Evolutionary conservation across 768 basidiomycete genomes (phyloP), one percentile per base, ranked within the genome.

Genomic region (Leccinum longicurvipes): DNA sequence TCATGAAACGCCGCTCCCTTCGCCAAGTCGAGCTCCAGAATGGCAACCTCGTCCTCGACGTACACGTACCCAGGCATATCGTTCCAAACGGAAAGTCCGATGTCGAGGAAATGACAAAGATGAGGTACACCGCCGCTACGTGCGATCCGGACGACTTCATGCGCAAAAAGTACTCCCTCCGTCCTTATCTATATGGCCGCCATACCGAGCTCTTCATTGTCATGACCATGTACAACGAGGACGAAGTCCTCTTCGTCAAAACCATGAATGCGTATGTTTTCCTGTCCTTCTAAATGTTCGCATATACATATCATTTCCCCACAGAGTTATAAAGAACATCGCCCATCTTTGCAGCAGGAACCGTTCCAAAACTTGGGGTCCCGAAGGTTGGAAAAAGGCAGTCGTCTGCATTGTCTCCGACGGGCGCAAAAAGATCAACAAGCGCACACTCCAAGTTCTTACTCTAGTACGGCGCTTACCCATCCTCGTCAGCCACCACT

Each of bases 141-240:
- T 92, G 91, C 65, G 92, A 93, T 70, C 92, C 91, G 6, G 91
- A 94, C 66, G 85, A 92, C 47, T 94, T 93, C 72, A 85, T 89
- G 83, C 70, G 79, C 27, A 82, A 78, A 46, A 84, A 85, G 58
- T 92, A 91, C 70, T 84, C 89, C 6, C 80, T 94, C 23, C 78
- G 92, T 23, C 92, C 84, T 5, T 93, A 86, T 70, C 79, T 93
- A 1, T 82, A 83, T 63, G 83, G 84, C 54, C 86, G 93, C 52
- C 79, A 86, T 51, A 96, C 93, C 9, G 94, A 96, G 72, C 79
- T 97, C 14, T 94, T 96, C 74, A 91, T 97, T 63, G 93, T 95
- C 41, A 91, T 96, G 85, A 96, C 93, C 44, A 95, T 96, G 92
- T 91, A 91, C 71, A 95, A 95, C 69, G 93, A 97, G 74, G 91